Evolutionary conservation across 2,329 filamentous ascomycete genomes (phyloP).

Genomic region (Trichoderma sp.): DNA sequence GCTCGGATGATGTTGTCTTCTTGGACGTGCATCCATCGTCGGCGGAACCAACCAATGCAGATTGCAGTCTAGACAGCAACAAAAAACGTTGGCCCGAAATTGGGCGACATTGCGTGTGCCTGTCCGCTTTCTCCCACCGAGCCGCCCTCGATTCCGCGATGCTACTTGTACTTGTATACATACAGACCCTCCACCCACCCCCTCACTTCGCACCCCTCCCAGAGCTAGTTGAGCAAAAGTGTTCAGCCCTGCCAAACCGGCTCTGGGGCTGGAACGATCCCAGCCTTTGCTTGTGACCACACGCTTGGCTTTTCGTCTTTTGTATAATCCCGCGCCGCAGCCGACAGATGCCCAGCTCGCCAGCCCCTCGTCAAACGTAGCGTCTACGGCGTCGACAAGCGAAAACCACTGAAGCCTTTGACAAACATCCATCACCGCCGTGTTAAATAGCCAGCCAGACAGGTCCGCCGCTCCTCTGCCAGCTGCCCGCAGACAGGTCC

Average conservation of each 20-base stretch:
- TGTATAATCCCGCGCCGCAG: slow-evolving; percentile 25
- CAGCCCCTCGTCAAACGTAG: slow-evolving; percentile 22
- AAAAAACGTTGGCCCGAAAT: not conserved
- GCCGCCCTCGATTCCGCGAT: slow-evolving; percentile 20
- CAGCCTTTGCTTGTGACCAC: slow-evolving; percentile 9
- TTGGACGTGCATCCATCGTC: not conserved
- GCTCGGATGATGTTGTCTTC: not conserved
- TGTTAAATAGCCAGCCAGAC: not conserved
- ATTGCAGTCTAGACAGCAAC: not conserved
- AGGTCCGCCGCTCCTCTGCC: not conserved
- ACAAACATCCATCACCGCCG: not conserved
- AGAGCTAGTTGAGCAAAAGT: slow-evolving; percentile 23
- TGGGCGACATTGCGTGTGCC: slow-evolving; percentile 8
- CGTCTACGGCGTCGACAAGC: not conserved
- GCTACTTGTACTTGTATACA: not conserved
- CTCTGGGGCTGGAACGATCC: slow-evolving; percentile 16
- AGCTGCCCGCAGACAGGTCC: not conserved
- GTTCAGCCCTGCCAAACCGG: slow-evolving; percentile 25
- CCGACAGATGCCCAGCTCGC: slow-evolving; percentile 22
- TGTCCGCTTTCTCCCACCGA: slow-evolving; percentile 27
- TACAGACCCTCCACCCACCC: slow-evolving; percentile 18
- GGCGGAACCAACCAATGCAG: not conserved
- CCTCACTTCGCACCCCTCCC: slow-evolving; percentile 21
- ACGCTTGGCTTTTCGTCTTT: not conserved
- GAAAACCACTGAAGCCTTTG: not conserved